Percentiles rank a stretch among this genome's conserved stretches.
These are phyloP conservation scores for Phoenix dactylifera DNA, from an alignment of 176 grass and related monocot genomes.

Conservation along the genomic window DNA sequence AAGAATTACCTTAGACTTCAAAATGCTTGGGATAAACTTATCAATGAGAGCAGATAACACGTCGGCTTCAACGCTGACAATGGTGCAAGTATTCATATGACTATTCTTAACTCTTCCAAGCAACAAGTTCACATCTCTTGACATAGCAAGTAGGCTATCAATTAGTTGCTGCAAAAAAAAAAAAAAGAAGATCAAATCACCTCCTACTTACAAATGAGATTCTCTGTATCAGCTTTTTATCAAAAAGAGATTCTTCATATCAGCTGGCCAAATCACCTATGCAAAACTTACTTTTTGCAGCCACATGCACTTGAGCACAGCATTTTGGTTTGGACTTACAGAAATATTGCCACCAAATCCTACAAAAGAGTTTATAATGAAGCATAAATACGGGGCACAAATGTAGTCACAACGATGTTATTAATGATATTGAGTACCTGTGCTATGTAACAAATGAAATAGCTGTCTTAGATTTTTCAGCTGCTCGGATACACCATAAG, in stretches of 20 bases:
- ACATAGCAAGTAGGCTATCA: conserved; percentile 62
- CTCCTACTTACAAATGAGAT: no score
- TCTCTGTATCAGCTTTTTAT: background rate
- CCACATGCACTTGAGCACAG: conserved; percentile 60
- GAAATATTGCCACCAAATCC: conserved; percentile 17
- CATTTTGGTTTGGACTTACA: conserved; percentile 49
- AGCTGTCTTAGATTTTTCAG: conserved; percentile 34
- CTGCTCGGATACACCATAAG: conserved; percentile 48
- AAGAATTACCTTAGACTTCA: conserved; percentile 62
- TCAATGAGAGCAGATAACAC: conserved; percentile 40
- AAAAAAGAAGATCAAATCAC: background rate
- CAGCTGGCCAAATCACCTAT: background rate
- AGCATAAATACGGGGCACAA: background rate
- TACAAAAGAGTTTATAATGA: conserved; percentile 20
- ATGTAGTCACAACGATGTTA: no score
- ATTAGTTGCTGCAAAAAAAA: conserved; percentile 40
- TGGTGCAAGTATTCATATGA: conserved; percentile 47
- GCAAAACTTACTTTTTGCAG: conserved; percentile 66
- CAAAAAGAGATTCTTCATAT: background rate
- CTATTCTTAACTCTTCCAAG: conserved; percentile 52
- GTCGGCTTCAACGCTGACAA: conserved; percentile 34
- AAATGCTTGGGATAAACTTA: conserved; percentile 49
- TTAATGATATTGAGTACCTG: conserved; percentile 23
- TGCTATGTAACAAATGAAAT: conserved; percentile 47
- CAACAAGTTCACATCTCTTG: conserved; percentile 48